phyloP scores from a whole-genome alignment of 768 basidiomycete species.

The Serendipita sp. region DNA sequence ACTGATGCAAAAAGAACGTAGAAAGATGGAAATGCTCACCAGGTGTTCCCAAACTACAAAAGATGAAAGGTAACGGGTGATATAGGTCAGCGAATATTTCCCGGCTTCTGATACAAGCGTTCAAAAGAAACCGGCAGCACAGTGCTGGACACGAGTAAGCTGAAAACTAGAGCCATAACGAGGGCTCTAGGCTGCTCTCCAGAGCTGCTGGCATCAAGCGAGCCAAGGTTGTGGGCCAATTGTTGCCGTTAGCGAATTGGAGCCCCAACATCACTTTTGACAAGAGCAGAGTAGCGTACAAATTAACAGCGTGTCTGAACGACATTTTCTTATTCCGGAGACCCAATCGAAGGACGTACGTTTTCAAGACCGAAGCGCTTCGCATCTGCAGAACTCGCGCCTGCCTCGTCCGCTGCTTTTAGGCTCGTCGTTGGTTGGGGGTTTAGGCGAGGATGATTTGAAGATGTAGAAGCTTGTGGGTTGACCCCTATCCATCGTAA shows the following conservation, averaged over 20 bases:
- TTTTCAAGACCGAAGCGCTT: conserved; percentile 97
- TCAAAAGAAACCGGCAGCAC: no score
- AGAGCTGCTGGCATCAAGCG: not conserved
- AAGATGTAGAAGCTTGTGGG: conserved; percentile 3
- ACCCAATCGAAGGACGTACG: conserved; percentile 32
- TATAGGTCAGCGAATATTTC: not conserved
- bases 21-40: conserved; percentile 33
- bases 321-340: not conserved
- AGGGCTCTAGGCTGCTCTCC: not conserved
- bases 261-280: not conserved
- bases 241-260: not conserved
- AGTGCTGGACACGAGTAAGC: not conserved
- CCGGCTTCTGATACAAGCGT: not conserved
- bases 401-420: not conserved
- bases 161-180: conserved; percentile 4
- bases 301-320: not conserved
- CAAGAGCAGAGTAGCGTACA: not conserved
- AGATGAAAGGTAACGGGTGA: not conserved
- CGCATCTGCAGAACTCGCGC: conserved; percentile 34
- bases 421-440: not conserved
- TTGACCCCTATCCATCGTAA: conserved; percentile 11
- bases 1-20: not conserved
- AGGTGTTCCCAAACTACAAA: conserved; percentile 84
- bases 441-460: not conserved
- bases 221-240: not conserved